Percentiles rank a stretch among this genome's conserved stretches.
Evolutionary conservation across 306 rosid genomes (phyloP).

Genomic region (Quercus glauca): DNA sequence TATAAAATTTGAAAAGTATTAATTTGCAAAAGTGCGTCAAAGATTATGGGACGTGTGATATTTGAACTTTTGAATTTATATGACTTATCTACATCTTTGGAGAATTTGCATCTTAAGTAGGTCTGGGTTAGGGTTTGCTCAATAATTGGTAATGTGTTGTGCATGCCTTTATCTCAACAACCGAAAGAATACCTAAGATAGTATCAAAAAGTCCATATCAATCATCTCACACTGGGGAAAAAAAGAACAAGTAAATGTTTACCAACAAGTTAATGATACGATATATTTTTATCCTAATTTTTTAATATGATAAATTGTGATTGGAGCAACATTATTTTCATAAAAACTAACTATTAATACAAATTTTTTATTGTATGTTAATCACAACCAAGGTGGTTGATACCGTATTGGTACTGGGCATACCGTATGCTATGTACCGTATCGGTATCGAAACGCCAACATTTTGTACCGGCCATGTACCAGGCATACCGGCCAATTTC

Average conservation of each 20-base stretch:
- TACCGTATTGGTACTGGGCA: too few relatives aligned
- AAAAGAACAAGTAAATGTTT: neutral
- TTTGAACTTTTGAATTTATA: neutral
- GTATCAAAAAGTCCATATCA: neutral
- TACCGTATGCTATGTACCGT: too few relatives aligned
- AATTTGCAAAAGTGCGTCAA: neutral
- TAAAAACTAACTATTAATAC: too few relatives aligned
- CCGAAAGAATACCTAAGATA: neutral
- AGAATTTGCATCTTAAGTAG: neutral
- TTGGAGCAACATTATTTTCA: too few relatives aligned
- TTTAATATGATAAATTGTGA: too few relatives aligned
- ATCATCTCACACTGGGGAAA: neutral
- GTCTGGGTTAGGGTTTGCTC: neutral
- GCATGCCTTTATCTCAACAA: neutral
- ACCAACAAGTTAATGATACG: neutral
- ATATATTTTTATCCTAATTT: too few relatives aligned
- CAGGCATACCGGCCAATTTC: too few relatives aligned
- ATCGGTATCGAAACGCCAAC: too few relatives aligned
- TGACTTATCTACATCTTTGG: neutral
- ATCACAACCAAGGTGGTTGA: too few relatives aligned
- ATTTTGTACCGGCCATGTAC: too few relatives aligned
- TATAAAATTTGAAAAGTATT: neutral
- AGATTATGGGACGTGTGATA: neutral
- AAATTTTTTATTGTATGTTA: too few relatives aligned
- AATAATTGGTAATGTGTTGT: too few relatives aligned